A percentile compares a stretch with the other conserved stretches of the same genome.
Conservation (phyloP, 768 basidiomycete species). For the Panellus pusillus region DNA sequence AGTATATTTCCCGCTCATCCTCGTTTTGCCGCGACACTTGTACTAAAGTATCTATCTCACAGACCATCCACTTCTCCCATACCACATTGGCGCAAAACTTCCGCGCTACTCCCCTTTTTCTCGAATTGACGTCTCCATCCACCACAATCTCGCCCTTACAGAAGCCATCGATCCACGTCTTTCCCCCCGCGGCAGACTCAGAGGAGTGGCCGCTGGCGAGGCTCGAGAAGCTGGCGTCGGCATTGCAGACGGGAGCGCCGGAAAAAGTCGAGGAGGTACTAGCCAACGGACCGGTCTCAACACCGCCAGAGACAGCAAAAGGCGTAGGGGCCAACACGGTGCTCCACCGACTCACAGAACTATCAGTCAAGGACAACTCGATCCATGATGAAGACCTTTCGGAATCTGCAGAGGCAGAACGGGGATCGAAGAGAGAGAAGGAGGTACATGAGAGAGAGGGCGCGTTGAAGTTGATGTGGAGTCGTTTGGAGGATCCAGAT, state of each 20-base stretch:
- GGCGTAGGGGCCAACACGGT: too few relatives aligned
- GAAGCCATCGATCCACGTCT: background rate
- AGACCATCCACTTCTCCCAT: slow-evolving; percentile 9
- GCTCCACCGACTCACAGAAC: too few relatives aligned
- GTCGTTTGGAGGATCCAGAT: background rate
- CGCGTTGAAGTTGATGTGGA: background rate
- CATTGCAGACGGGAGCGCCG: background rate
- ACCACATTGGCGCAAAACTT: background rate
- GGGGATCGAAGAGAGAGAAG: background rate
- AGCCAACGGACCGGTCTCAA: too few relatives aligned
- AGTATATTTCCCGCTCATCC: background rate
- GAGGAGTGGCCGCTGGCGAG: background rate
- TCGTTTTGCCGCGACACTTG: background rate
- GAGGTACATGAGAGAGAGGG: background rate
- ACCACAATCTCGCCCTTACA: background rate
- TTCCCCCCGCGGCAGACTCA: background rate
- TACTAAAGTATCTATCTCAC: background rate
- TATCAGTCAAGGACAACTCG: too few relatives aligned
- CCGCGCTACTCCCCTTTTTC: slow-evolving; percentile 2
- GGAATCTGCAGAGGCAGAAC: background rate
- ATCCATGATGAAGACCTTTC: too few relatives aligned
- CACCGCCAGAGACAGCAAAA: too few relatives aligned
- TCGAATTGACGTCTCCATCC: background rate
- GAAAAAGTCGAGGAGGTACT: too few relatives aligned
- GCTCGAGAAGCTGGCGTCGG: background rate